These are phyloP conservation scores for Colletotrichum sojae DNA, from an alignment of 2,329 filamentous ascomycete species.

Conservation along the genomic window DNA sequence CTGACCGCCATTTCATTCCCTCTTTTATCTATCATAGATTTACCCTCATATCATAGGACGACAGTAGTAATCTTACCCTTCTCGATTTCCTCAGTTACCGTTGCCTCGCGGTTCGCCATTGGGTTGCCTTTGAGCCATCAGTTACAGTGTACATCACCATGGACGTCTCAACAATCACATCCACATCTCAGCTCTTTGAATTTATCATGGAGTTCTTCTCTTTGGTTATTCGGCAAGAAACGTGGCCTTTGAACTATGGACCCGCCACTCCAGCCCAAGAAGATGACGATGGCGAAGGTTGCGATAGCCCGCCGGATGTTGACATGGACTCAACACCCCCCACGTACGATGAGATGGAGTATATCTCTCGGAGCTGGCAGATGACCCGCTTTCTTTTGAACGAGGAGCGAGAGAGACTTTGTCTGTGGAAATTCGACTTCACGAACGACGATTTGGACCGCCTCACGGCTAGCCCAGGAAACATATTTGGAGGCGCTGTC, in stretches of 20 bases:
- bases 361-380: not conserved
- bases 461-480: not conserved
- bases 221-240: slow-evolving; percentile 1
- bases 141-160: not conserved
- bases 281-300: not conserved
- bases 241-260: not conserved
- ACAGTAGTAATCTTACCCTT: not conserved
- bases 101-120: slow-evolving; percentile 11
- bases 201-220: not conserved
- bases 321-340: not conserved
- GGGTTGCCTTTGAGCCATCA: not conserved
- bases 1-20: not conserved
- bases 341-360: too few relatives aligned
- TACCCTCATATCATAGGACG: not conserved
- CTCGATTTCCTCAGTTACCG: not conserved
- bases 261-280: not conserved
- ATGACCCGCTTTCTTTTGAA: not conserved
- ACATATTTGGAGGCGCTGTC: not conserved
- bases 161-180: not conserved
- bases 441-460: slow-evolving; percentile 1
- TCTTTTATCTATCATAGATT: not conserved
- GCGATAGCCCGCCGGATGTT: not conserved
- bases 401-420: not conserved
- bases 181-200: not conserved
- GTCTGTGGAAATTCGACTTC: slow-evolving; percentile 13